Conservation (phyloP, 345 rosid genomes). For the Acer yangbiense region DNA sequence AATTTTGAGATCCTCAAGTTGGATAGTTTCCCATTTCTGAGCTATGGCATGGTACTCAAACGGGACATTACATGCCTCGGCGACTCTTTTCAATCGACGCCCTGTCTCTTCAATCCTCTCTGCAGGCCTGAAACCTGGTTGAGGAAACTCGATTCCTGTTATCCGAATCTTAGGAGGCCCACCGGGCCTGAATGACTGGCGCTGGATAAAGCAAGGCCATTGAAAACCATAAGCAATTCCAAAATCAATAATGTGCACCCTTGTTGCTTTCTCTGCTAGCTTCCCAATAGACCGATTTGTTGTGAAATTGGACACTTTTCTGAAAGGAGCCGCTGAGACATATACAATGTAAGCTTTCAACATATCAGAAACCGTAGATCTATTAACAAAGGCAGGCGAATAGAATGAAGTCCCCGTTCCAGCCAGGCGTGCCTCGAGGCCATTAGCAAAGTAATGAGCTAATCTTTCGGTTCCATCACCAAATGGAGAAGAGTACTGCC, state of each 20-base stretch:
- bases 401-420: slow-evolving; percentile 24
- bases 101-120: slow-evolving; percentile 58
- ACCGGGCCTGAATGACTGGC: slow-evolving; percentile 42
- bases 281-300: slow-evolving; percentile 39
- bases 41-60: slow-evolving; percentile 54
- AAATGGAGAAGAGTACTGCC: slow-evolving; percentile 35
- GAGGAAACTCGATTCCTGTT: slow-evolving; percentile 56
- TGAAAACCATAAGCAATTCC: slow-evolving; percentile 58
- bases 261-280: slow-evolving; percentile 33
- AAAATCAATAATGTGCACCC: slow-evolving; percentile 56
- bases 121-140: slow-evolving; percentile 60
- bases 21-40: slow-evolving; percentile 58
- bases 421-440: slow-evolving; percentile 40
- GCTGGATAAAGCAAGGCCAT: slow-evolving; percentile 64
- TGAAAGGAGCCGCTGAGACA: slow-evolving; percentile 23
- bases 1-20: slow-evolving; percentile 47
- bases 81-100: slow-evolving; percentile 41
- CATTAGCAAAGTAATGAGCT: slow-evolving; percentile 44
- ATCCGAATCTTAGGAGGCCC: slow-evolving; percentile 62
- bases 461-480: slow-evolving; percentile 44
- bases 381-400: slow-evolving; percentile 1
- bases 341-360: slow-evolving; percentile 24
- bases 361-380: slow-evolving; percentile 27
- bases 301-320: slow-evolving; percentile 39
- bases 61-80: slow-evolving; percentile 47